These are phyloP conservation scores for Dissoconium aciculare DNA, from an alignment of 2,329 filamentous ascomycete species.

Conservation along the genomic window DNA sequence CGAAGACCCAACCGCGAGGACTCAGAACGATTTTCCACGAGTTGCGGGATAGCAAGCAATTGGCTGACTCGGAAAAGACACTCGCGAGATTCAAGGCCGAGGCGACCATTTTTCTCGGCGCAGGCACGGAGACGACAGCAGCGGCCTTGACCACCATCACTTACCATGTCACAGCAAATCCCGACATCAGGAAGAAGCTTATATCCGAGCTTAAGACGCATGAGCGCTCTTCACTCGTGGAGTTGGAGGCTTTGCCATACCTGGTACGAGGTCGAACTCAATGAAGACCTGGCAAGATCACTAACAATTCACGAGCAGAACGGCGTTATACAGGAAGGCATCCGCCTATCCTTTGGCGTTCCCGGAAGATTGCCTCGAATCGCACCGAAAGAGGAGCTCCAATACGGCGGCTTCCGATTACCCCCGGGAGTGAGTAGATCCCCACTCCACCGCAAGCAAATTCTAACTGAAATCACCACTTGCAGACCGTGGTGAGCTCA, in stretches of 20 bases:
- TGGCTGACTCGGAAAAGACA: slow-evolving; percentile 6
- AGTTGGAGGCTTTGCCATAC: not conserved
- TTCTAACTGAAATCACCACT: too few species aligned
- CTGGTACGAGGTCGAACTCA: slow-evolving; percentile 1
- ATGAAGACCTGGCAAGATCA: slow-evolving; percentile 2
- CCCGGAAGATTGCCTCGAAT: slow-evolving; percentile 12
- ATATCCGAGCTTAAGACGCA: too few species aligned
- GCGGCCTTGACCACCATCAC: slow-evolving; percentile 4
- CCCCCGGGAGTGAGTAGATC: slow-evolving; percentile 18
- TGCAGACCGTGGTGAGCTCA: too few species aligned
- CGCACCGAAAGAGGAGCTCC: slow-evolving; percentile 9
- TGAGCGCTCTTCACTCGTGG: too few species aligned
- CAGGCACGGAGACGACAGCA: slow-evolving; percentile 8
- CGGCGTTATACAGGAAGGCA: slow-evolving; percentile 10
- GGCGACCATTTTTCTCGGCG: slow-evolving; percentile 5
- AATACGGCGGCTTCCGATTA: slow-evolving; percentile 9
- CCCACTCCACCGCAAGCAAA: too few species aligned
- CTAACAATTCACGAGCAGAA: not conserved
- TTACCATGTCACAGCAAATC: too few species aligned
- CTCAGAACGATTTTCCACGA: slow-evolving; percentile 10
- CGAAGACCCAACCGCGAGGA: too few species aligned
- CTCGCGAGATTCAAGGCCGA: slow-evolving; percentile 6
- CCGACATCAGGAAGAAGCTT: too few species aligned
- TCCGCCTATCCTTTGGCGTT: slow-evolving; percentile 13
- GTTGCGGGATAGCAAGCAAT: slow-evolving; percentile 3